phyloP scores from a whole-genome alignment of 1,139 yeast species.

The Kurtzmaniella natalensis region DNA sequence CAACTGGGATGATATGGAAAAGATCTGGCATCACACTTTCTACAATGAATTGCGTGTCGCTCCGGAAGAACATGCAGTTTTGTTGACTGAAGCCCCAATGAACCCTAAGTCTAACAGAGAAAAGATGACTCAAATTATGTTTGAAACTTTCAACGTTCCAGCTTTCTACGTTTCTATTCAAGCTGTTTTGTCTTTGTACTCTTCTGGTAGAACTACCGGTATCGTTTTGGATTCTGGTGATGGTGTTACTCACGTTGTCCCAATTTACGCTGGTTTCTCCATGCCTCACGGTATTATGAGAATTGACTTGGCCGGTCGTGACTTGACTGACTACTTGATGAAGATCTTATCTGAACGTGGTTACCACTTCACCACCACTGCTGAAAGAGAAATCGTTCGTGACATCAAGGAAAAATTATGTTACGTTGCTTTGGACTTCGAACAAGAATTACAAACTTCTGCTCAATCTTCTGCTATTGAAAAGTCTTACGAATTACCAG shows the following conservation, averaged over 20 bases:
- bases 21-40: constrained; percentile 98
- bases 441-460: constrained; percentile 98
- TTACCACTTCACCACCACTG: constrained; percentile 96
- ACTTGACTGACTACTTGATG: constrained; percentile 97
- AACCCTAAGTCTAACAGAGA: constrained; percentile 99
- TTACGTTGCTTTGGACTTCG: constrained; percentile 94
- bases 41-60: constrained; percentile 98
- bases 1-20: constrained; percentile 99
- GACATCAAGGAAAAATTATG: constrained; percentile 99
- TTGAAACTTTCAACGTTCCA: constrained; percentile 98
- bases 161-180: constrained; percentile 98
- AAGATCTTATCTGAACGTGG: constrained; percentile 98
- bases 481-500: constrained; percentile 98
- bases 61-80: constrained; percentile 98
- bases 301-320: constrained; percentile 99
- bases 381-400: constrained; percentile 99
- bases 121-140: constrained; percentile 98
- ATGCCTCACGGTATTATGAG: constrained; percentile 98
- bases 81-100: constrained; percentile 98
- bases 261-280: constrained; percentile 99
- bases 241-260: constrained; percentile 99
- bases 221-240: constrained; percentile 99
- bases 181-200: constrained; percentile 96
- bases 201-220: constrained; percentile 99
- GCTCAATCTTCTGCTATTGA: constrained; percentile 97